Evolutionary conservation across 768 basidiomycete genomes (phyloP), one percentile per base, ranked within the genome.

Genomic region (Pleurotus giganteus): DNA sequence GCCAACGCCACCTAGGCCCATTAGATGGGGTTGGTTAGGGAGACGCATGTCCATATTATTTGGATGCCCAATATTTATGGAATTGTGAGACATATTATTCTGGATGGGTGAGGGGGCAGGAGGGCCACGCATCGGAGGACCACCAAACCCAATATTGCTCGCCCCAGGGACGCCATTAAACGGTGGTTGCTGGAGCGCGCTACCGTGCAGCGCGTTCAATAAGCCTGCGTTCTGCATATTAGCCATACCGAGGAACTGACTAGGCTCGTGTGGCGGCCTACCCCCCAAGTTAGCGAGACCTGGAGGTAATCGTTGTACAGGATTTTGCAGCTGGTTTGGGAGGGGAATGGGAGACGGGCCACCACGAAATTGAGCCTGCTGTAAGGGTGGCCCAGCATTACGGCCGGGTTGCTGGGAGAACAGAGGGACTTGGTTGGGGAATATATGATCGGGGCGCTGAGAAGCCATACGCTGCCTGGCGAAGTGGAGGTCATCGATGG

Each of bases 241-340:
- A 47, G 75, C 70, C 62, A 83, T 70, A 26, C 82, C 78, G 24
- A 81, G 63, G 61, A 85, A 86, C 60, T 88, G 89, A 7, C 78
- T 76, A 19, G 87, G 82, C 47, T 91, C 90, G 60, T 90, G 89
- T 2, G 89, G 89, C 21, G 89, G 89, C 5, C 90, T 84, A 39
- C 82, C 89, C 26, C 90, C 91, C 17, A 92, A 79, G 62, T 91
- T 91, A 11, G 90, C 89, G 34, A 92, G 73, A 28, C 89, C 90
- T 13, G 89, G 89, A 11, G 90, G 90, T 29, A 92, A 70, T 39
- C 88, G 81, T 63, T 87, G 86, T 54, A 77, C 76, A 36, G 72
- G 71, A 29, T 72, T 72, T 36, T 77, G 71, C 37, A 81, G 64
- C 21, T 77, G 66, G 58, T 72, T 80, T 47, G 74, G 75, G 53